Evolutionary conservation across 2,329 filamentous ascomycete genomes (phyloP).

Genomic region (Sporothrix protearum): DNA sequence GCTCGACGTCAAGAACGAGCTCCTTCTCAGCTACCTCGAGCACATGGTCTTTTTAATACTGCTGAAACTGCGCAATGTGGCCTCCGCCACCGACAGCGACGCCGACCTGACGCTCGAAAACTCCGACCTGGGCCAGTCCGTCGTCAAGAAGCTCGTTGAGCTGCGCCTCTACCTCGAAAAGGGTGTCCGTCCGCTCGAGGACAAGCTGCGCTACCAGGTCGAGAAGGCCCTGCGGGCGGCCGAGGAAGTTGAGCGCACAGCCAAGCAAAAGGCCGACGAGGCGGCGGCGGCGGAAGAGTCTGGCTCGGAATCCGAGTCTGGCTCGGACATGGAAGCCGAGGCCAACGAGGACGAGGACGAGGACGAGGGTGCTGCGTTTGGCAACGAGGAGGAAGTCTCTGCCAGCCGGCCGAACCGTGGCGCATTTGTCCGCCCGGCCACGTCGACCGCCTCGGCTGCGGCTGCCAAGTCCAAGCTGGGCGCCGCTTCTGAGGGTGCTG

Average conservation of each 20-base stretch:
- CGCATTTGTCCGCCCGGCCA: conserved; percentile 37
- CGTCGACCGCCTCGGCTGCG: not conserved
- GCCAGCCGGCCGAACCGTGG: conserved; percentile 36
- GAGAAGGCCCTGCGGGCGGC: conserved; percentile 89
- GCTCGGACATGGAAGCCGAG: not conserved
- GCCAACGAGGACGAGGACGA: conserved; percentile 27
- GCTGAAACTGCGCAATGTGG: conserved; percentile 66
- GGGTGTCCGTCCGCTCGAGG: conserved; percentile 84
- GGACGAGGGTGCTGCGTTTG: conserved; percentile 25
- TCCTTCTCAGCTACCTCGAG: conserved; percentile 94
- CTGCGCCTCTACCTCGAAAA: conserved; percentile 90
- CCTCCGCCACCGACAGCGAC: conserved; percentile 24
- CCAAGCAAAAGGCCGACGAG: conserved; percentile 37
- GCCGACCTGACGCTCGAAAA: conserved; percentile 33
- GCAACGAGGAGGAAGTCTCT: conserved; percentile 14
- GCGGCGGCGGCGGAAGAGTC: conserved; percentile 38
- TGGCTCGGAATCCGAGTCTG: conserved; percentile 36
- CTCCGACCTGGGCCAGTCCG: conserved; percentile 56
- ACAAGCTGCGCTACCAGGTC: conserved; percentile 89
- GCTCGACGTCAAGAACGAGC: conserved; percentile 91
- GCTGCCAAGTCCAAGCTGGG: conserved; percentile 27
- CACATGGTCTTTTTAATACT: conserved; percentile 87
- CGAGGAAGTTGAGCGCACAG: conserved; percentile 62
- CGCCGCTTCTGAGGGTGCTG: conserved; percentile 29
- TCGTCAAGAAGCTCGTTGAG: conserved; percentile 84